These are phyloP conservation scores for Neurospora sp. DNA, from an alignment of 495 filamentous ascomycete species.

Conservation along the genomic window DNA sequence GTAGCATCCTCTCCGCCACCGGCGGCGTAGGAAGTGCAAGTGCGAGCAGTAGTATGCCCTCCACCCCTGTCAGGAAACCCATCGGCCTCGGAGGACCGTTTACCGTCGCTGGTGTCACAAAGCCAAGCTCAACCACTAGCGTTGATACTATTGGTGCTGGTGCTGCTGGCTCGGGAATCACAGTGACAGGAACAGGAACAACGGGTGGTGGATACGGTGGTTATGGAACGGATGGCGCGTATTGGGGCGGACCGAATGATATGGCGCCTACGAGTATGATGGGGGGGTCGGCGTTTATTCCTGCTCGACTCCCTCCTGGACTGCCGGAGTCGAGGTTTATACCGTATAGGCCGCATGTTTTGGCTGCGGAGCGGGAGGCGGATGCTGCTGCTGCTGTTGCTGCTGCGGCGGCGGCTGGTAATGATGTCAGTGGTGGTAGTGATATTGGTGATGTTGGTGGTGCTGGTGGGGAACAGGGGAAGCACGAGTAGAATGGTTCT, in stretches of 20 bases:
- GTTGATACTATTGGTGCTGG: neutral
- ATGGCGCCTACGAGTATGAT: neutral
- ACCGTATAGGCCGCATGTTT: neutral
- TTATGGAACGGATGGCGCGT: neutral
- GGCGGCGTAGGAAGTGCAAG: neutral
- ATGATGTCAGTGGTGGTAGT: neutral
- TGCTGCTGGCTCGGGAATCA: neutral
- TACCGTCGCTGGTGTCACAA: neutral
- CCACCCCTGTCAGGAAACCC: neutral
- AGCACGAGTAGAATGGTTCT: neutral
- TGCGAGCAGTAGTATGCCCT: neutral
- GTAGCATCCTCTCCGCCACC: neutral
- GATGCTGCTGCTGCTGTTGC: neutral
- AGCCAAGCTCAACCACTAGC: neutral
- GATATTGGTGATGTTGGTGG: neutral
- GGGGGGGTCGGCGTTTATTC: neutral
- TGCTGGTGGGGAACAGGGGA: neutral
- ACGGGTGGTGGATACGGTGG: neutral
- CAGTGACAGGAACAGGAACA: neutral
- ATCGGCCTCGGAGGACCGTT: neutral
- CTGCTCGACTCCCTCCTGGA: neutral
- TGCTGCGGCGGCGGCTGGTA: neutral
- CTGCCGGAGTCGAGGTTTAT: neutral
- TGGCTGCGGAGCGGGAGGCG: neutral
- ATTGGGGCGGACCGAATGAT: neutral